phyloP scores from a whole-genome alignment of 2,329 filamentous ascomycete species.

The Colletotrichum melonis region DNA sequence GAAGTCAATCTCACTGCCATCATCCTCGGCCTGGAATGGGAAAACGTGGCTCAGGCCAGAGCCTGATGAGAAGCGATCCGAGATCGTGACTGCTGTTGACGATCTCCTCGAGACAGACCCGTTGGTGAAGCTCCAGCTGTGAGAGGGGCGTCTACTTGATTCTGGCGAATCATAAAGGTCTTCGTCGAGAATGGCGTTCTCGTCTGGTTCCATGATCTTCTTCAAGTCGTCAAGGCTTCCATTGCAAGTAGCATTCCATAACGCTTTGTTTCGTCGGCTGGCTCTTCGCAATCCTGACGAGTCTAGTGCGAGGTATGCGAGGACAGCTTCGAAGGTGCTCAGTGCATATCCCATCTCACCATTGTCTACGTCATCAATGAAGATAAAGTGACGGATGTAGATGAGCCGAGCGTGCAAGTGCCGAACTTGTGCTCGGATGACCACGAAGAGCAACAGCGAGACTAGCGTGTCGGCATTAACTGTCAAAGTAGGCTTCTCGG shows the following conservation, averaged over 20 bases:
- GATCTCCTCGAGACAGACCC: constrained; percentile 54
- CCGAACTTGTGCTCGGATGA: constrained; percentile 89
- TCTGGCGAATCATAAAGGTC: constrained; percentile 54
- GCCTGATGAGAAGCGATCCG: constrained; percentile 65
- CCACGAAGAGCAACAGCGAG: constrained; percentile 88
- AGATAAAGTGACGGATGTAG: constrained; percentile 98
- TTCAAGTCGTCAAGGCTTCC: constrained; percentile 82
- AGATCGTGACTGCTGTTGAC: constrained; percentile 53
- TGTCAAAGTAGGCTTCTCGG: constrained; percentile 68
- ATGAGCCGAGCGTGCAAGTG: constrained; percentile 88
- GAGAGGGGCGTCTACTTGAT: constrained; percentile 57
- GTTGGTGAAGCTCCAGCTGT: constrained; percentile 60
- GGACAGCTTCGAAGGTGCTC: constrained; percentile 94
- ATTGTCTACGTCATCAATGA: constrained; percentile 96
- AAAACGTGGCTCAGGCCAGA: constrained; percentile 85
- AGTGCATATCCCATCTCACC: constrained; percentile 96
- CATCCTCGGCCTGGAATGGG: constrained; percentile 73
- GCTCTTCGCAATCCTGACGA: constrained; percentile 85
- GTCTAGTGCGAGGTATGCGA: constrained; percentile 87
- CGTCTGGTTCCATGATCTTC: constrained; percentile 81
- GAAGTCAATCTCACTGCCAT: constrained; percentile 42
- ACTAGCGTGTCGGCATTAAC: constrained; percentile 92
- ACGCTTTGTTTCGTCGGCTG: constrained; percentile 83
- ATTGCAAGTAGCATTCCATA: constrained; percentile 89
- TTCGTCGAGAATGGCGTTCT: constrained; percentile 57